Base-by-base conservation (phyloP, 257 asterid species). In the Galeopsis tetrahit region DNA sequence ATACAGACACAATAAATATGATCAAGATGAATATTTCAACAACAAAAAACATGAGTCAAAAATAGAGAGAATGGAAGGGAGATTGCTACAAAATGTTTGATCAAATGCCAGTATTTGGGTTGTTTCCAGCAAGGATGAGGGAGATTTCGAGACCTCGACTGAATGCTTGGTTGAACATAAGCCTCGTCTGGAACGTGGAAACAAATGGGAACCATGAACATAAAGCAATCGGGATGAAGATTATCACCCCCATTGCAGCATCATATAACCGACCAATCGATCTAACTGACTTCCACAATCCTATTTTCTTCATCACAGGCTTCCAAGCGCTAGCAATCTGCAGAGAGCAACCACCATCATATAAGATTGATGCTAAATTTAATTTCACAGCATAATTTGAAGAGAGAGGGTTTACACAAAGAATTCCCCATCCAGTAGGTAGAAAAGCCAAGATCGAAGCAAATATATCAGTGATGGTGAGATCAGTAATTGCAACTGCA, bases 401-500 rank as follows among this genome's bases (percentile, higher is more conserved):
- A 28, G 64, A 33, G 43, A 69, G 48, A 60, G 57, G 63, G 79
- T 91, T 82, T 89, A 91, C 99, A n/a, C 84, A 89, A n/a, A 94
- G 98, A 75, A 94, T 87, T 75, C 90, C 99, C 98, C 98, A 94
- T 34, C 99, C 99, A 51, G 99, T 94, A 79, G 99, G 99, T 55
- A 94, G 80, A 82, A 94, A 94, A 74, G 99, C 99, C 82, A 94
- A 82, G 82, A 91, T 76, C 83, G 87, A 83, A 51, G 99, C 97
- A 69, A 94, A 88, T 83, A 94, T 75, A 75, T 94, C 99, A 7
- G 87, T 2, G 58, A 94, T 83, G 63, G 92, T 53, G 69, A 94
- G 90, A 0, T 52, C 2, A 2, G 98, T 94, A 5, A 89, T 17
- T 42, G 55, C 90, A 70, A 94, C 78, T 13, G 99, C 98, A 34